Evolutionary conservation across 1,284 basidiomycete species (phyloP).

Genomic region (Singerocomus inundabilis): DNA sequence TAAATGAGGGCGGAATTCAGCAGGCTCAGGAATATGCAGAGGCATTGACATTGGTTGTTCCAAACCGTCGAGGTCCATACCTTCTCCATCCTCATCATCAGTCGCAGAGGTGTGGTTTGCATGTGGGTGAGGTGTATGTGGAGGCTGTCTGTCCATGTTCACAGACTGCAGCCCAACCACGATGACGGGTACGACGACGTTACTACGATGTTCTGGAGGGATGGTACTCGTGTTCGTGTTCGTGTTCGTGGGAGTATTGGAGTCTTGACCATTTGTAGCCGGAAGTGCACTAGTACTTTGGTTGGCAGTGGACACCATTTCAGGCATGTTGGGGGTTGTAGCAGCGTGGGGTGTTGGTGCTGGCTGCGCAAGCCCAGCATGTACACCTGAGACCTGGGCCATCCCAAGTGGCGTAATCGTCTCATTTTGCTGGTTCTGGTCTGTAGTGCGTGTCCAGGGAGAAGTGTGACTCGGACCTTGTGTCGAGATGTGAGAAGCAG

Average conservation of each 20-base stretch:
- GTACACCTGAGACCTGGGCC: slow-evolving; percentile 16
- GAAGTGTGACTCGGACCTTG: slow-evolving; percentile 23
- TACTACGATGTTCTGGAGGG: slow-evolving; percentile 28
- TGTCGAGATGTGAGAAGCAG: slow-evolving; percentile 13
- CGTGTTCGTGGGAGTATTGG: slow-evolving; percentile 10
- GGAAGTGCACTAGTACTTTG: slow-evolving; percentile 1
- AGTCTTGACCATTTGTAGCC: slow-evolving; percentile 15
- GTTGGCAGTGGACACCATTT: slow-evolving; percentile 8
- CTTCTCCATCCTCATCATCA: slow-evolving; percentile 29
- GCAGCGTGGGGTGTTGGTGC: slow-evolving; percentile 6
- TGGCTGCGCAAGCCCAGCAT: slow-evolving; percentile 17
- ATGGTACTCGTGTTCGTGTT: slow-evolving; percentile 6
- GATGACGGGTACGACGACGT: slow-evolving; percentile 72
- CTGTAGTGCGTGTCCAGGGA: slow-evolving; percentile 18
- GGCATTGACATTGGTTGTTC: slow-evolving; percentile 28
- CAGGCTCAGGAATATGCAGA: slow-evolving; percentile 29
- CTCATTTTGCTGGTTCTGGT: slow-evolving; percentile 28
- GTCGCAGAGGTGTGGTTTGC: slow-evolving; percentile 10
- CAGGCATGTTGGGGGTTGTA: slow-evolving; percentile 17
- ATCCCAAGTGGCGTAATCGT: slow-evolving; percentile 11
- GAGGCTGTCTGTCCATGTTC: slow-evolving; percentile 41
- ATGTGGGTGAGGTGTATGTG: slow-evolving; percentile 19
- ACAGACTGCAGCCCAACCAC: slow-evolving; percentile 78
- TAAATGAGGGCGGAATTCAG: slow-evolving; percentile 20
- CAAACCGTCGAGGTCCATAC: slow-evolving; percentile 26